Conservation (phyloP, 2,329 filamentous ascomycete species). For the Colletotrichum salicis region DNA sequence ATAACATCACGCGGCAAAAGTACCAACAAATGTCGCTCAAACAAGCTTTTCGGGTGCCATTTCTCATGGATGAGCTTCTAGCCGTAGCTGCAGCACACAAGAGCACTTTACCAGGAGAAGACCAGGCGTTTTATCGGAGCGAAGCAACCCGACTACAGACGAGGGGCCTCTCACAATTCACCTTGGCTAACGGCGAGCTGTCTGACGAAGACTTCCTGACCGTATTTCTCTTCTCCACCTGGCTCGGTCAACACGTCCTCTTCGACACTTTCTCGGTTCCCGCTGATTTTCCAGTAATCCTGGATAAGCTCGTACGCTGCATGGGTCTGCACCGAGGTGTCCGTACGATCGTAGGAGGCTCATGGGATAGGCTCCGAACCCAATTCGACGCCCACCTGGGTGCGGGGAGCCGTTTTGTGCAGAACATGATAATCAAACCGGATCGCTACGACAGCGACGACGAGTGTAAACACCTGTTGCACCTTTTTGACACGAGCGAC, state of each 20-base stretch:
- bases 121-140: constrained; percentile 44
- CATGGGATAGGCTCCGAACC: background rate
- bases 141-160: constrained; percentile 58
- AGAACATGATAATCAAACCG: background rate
- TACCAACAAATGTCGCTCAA: constrained; percentile 13
- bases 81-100: constrained; percentile 57
- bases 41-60: constrained; percentile 46
- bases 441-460: background rate
- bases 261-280: constrained; percentile 49
- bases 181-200: constrained; percentile 40
- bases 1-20: background rate
- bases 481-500: constrained; percentile 35
- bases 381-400: constrained; percentile 5
- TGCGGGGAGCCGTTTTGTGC: background rate
- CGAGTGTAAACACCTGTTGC: constrained; percentile 42
- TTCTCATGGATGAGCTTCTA: constrained; percentile 59
- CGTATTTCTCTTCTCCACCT: constrained; percentile 56
- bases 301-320: constrained; percentile 52
- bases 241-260: constrained; percentile 58
- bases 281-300: constrained; percentile 43
- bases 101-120: constrained; percentile 42
- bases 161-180: constrained; percentile 53
- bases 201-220: constrained; percentile 49
- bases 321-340: constrained; percentile 56
- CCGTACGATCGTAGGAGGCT: constrained; percentile 45